Percentiles rank a stretch among this genome's conserved stretches.
These are phyloP conservation scores for Groenewaldozyma auringiensis DNA, from an alignment of 1,139 yeast genomes.

Conservation along the genomic window DNA sequence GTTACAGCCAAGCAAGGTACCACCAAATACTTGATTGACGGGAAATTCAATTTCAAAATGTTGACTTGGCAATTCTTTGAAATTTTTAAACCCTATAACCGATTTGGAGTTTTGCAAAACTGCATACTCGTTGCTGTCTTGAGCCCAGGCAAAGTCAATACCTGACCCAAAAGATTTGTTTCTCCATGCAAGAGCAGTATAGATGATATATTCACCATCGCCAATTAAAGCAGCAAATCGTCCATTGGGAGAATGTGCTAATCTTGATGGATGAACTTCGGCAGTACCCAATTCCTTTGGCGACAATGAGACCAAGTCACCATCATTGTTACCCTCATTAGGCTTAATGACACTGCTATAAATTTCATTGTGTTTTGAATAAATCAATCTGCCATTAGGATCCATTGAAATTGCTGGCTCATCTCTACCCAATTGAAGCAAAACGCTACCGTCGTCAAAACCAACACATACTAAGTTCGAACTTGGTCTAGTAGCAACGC, in stretches of 20 bases:
- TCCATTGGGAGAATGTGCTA: constrained; percentile 93
- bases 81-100: constrained; percentile 71
- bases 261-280: constrained; percentile 83
- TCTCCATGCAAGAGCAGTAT: constrained; percentile 97
- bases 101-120: constrained; percentile 61
- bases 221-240: constrained; percentile 96
- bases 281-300: constrained; percentile 87
- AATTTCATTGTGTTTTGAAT: constrained; percentile 88
- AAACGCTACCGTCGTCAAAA: constrained; percentile 87
- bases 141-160: constrained; percentile 89
- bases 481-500: constrained; percentile 70
- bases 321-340: constrained; percentile 56
- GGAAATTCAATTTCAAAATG: constrained; percentile 53
- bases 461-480: constrained; percentile 85
- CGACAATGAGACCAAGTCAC: constrained; percentile 65
- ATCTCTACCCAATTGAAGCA: constrained; percentile 83
- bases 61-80: constrained; percentile 63
- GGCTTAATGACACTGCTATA: constrained; percentile 73
- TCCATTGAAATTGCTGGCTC: constrained; percentile 94
- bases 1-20: constrained; percentile 76
- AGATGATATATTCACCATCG: constrained; percentile 94
- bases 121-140: constrained; percentile 82
- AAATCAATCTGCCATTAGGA: constrained; percentile 79
- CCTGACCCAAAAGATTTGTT: constrained; percentile 90
- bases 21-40: constrained; percentile 79